Conservation (phyloP, 148 eudicot genomes). For the Agrostemma githago region DNA sequence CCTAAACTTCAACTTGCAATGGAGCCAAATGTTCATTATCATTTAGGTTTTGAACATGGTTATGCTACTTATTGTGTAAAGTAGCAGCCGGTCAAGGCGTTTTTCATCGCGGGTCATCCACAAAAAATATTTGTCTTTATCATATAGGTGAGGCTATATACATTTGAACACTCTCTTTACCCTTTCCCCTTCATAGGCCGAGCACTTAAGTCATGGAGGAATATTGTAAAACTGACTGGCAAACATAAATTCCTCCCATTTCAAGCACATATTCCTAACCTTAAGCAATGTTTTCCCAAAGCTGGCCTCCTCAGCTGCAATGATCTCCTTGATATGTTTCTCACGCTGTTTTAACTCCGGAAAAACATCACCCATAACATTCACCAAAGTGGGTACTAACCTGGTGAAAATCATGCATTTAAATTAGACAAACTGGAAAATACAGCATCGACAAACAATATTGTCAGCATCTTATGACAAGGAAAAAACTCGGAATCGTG, state of each 20-base stretch:
- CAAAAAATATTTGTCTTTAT: not conserved
- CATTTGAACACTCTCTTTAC: not conserved
- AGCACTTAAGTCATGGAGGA: too few relatives aligned
- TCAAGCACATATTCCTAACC: constrained; percentile 37
- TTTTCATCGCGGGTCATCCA: not conserved
- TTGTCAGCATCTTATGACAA: not conserved
- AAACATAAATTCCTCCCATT: not conserved
- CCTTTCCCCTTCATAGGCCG: not conserved
- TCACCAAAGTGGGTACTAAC: constrained; percentile 74
- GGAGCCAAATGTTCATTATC: not conserved
- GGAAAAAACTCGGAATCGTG: not conserved
- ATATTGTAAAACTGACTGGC: too few relatives aligned
- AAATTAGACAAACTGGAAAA: constrained; percentile 4
- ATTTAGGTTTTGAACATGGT: not conserved
- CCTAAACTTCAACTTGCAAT: not conserved
- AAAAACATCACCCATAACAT: constrained; percentile 71
- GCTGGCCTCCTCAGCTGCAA: constrained; percentile 86
- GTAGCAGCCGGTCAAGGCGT: not conserved
- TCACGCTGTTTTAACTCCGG: constrained; percentile 83
- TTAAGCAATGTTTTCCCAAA: constrained; percentile 84
- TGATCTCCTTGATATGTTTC: constrained; percentile 52
- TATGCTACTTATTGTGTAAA: not conserved
- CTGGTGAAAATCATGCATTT: constrained; percentile 36
- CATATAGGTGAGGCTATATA: not conserved
- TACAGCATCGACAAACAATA: not conserved